phyloP scores from a whole-genome alignment of 1,284 basidiomycete genomes.

The Puccinia novopanici region DNA sequence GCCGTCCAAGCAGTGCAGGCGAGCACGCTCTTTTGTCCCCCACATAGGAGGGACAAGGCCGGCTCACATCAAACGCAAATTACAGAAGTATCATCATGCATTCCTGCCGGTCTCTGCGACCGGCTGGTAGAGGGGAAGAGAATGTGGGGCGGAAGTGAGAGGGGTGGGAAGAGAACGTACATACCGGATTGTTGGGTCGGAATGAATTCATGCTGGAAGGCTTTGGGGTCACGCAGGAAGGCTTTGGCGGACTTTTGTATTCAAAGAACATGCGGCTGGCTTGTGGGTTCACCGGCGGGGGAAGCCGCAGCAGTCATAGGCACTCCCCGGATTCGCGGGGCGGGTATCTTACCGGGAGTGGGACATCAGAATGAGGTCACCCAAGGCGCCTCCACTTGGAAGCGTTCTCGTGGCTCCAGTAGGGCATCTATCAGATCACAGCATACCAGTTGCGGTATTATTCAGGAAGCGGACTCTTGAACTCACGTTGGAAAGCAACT shows the following conservation, averaged over 20 bases:
- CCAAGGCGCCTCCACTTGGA: too few species aligned
- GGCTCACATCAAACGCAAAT: slow-evolving; percentile 27
- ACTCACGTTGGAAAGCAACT: too few species aligned
- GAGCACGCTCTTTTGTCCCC: slow-evolving; percentile 20
- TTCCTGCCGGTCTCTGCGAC: too few species aligned
- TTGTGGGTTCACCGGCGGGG: not conserved
- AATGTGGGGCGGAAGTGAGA: not conserved
- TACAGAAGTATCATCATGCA: slow-evolving; percentile 22
- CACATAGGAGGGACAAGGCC: slow-evolving; percentile 1
- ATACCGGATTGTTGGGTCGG: not conserved
- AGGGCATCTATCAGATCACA: too few species aligned
- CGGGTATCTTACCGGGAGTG: too few species aligned
- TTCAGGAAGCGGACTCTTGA: too few species aligned
- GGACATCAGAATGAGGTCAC: too few species aligned
- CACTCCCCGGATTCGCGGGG: too few species aligned
- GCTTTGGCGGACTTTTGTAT: not conserved
- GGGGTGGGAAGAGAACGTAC: not conserved
- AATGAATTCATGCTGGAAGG: not conserved
- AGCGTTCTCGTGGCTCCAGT: too few species aligned
- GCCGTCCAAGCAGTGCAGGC: slow-evolving; percentile 24
- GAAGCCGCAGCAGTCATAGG: not conserved
- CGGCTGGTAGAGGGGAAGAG: not conserved
- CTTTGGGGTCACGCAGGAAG: too few species aligned
- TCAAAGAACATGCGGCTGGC: not conserved
- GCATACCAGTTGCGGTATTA: too few species aligned